A percentile compares a stretch with the other conserved stretches of the same genome.
phyloP scores from a whole-genome alignment of 257 asterid genomes.

The Solanum sitiens region DNA sequence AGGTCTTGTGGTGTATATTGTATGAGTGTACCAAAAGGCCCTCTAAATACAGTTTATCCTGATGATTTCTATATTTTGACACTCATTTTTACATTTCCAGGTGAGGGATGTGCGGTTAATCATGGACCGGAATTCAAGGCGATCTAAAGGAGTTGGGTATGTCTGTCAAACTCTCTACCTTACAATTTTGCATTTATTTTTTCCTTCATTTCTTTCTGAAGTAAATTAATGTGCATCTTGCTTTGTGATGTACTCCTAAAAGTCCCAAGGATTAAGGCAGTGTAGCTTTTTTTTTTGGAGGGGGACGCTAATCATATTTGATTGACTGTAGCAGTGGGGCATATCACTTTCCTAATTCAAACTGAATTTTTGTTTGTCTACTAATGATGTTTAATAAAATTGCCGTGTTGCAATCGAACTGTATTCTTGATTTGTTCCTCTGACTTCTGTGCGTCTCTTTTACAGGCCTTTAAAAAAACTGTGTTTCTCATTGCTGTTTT shows the following conservation, averaged over 20 bases:
- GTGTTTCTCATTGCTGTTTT: background rate
- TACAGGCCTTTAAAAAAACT: background rate
- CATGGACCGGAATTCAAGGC: slow-evolving; percentile 96
- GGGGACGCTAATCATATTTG: background rate
- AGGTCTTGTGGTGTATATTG: slow-evolving; percentile 4
- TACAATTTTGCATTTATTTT: background rate
- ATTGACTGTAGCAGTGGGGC: background rate
- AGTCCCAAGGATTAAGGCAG: background rate
- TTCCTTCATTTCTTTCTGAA: background rate
- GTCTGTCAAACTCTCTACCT: slow-evolving; percentile 7
- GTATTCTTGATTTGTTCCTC: background rate
- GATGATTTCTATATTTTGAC: background rate
- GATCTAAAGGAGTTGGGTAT: slow-evolving; percentile 99
- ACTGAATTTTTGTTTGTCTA: background rate
- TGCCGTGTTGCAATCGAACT: background rate
- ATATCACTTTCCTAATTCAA: background rate
- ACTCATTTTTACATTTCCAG: slow-evolving; percentile 20
- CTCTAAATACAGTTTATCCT: background rate
- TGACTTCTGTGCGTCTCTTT: background rate
- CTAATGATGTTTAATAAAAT: background rate
- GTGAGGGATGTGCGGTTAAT: slow-evolving; percentile 94
- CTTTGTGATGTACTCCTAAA: background rate
- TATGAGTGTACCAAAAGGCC: slow-evolving; percentile 6
- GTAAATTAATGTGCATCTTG: background rate
- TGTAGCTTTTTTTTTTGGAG: background rate